phyloP scores from a whole-genome alignment of 164 flowering plant genomes.

The Brasenia schreberi region DNA sequence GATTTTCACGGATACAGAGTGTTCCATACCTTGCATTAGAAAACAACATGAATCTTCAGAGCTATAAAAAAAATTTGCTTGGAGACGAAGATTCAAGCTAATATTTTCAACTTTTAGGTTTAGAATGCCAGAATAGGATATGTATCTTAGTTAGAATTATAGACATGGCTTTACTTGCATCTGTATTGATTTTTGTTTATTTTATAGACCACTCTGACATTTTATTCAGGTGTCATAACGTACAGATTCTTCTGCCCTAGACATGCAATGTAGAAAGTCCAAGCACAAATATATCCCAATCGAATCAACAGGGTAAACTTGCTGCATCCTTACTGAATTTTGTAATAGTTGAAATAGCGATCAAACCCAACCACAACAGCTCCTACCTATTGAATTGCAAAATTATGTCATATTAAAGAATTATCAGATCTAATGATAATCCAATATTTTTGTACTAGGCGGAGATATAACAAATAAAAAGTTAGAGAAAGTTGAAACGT shows the following conservation, averaged over 20 bases:
- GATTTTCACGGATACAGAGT: conserved; percentile 91
- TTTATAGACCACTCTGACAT: too few relatives aligned
- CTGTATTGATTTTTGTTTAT: too few relatives aligned
- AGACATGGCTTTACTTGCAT: too few relatives aligned
- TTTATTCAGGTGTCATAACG: too few relatives aligned
- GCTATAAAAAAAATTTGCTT: neutral
- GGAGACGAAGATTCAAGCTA: too few relatives aligned
- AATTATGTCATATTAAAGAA: conserved; percentile 8
- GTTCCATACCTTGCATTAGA: conserved; percentile 70
- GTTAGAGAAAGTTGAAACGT: conserved; percentile 10
- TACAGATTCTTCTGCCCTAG: too few relatives aligned
- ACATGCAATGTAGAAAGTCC: too few relatives aligned
- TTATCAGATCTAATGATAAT: neutral
- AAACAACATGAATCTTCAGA: conserved; percentile 1
- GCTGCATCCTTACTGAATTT: conserved; percentile 60
- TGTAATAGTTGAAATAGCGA: conserved; percentile 92
- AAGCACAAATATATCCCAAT: too few relatives aligned
- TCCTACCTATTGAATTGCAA: conserved; percentile 51
- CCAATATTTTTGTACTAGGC: neutral
- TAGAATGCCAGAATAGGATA: too few relatives aligned
- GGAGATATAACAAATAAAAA: conserved; percentile 1
- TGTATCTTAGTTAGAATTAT: too few relatives aligned
- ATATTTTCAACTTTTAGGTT: too few relatives aligned
- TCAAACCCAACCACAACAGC: conserved; percentile 99
- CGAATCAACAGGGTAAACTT: too few relatives aligned